phyloP scores from a whole-genome alignment of 495 filamentous ascomycete species.

The Penicillium angulare region DNA sequence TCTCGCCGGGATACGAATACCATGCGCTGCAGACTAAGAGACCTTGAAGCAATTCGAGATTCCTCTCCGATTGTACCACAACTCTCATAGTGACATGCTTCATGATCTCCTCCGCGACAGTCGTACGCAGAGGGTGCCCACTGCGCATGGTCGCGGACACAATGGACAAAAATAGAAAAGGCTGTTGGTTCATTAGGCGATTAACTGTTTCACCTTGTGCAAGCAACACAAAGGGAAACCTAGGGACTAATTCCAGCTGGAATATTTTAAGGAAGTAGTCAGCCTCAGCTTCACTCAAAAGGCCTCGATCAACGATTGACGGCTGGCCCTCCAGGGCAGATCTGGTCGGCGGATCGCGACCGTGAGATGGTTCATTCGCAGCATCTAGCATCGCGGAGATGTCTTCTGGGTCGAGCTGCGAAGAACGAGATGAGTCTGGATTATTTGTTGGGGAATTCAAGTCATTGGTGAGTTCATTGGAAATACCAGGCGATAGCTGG shows the following conservation, averaged over 20 bases:
- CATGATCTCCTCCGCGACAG: conserved; percentile 20
- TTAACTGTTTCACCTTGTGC: conserved; percentile 11
- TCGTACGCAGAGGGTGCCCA: conserved; percentile 14
- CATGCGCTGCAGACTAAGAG: conserved; percentile 21
- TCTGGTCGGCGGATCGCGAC: conserved; percentile 11
- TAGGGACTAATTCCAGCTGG: conserved; percentile 13
- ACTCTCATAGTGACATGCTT: conserved; percentile 19
- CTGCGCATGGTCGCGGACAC: conserved; percentile 19
- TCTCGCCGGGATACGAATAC: conserved; percentile 23
- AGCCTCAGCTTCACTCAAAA: conserved; percentile 19
- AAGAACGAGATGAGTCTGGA: background rate
- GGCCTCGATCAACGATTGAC: conserved; percentile 22
- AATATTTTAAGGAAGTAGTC: conserved; percentile 14
- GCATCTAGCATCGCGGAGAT: conserved; percentile 7
- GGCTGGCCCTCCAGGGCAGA: conserved; percentile 20
- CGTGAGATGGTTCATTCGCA: conserved; percentile 14
- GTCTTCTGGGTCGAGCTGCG: conserved; percentile 1
- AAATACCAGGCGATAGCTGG: conserved; percentile 2
- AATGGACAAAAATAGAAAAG: conserved; percentile 23
- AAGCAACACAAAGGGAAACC: conserved; percentile 22
- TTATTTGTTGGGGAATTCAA: no score
- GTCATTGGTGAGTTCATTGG: conserved; percentile 2
- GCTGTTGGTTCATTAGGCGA: conserved; percentile 8
- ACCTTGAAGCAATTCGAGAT: conserved; percentile 21
- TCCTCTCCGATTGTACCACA: conserved; percentile 21